These are phyloP conservation scores for Aspergillus sp. DNA, from an alignment of 2,329 filamentous ascomycete genomes.

Conservation along the genomic window DNA sequence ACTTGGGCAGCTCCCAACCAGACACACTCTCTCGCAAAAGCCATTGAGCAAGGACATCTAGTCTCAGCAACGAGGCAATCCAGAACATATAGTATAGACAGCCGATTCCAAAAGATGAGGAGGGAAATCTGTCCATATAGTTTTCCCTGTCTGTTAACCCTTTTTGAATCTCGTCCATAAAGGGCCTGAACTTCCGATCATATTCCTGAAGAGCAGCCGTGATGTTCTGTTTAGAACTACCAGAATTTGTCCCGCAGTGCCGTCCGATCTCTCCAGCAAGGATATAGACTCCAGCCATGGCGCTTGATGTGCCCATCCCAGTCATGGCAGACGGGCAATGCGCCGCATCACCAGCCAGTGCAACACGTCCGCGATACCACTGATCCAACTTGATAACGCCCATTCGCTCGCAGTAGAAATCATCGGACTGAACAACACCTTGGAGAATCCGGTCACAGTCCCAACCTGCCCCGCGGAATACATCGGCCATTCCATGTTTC, in stretches of 20 bases:
- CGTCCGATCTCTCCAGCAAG: constrained; percentile 51
- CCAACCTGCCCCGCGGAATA: constrained; percentile 49
- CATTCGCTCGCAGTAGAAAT: constrained; percentile 51
- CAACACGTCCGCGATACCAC: constrained; percentile 49
- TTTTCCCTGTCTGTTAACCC: constrained; percentile 2
- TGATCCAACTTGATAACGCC: constrained; percentile 45
- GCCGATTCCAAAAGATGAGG: constrained; percentile 31
- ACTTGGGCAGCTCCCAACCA: constrained; percentile 41
- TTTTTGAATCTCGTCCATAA: constrained; percentile 43
- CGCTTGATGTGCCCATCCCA: constrained; percentile 36
- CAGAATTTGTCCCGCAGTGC: constrained; percentile 3
- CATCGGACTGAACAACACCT: constrained; percentile 38
- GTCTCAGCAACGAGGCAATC: constrained; percentile 31
- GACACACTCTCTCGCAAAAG: constrained; percentile 33
- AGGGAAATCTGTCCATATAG: constrained; percentile 22
- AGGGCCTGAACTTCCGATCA: constrained; percentile 46
- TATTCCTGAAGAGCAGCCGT: constrained; percentile 34
- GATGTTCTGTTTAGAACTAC: constrained; percentile 20
- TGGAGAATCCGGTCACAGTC: constrained; percentile 44
- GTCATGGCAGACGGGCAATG: constrained; percentile 33
- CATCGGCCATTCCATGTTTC: constrained; percentile 40
- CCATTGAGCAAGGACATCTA: constrained; percentile 35
- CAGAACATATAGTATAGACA: constrained; percentile 32
- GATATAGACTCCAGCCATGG: constrained; percentile 49
- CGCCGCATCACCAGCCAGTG: constrained; percentile 42